Base-by-base conservation (phyloP, 2,329 filamentous ascomycete genomes). In the Thielaviopsis euricoi region DNA sequence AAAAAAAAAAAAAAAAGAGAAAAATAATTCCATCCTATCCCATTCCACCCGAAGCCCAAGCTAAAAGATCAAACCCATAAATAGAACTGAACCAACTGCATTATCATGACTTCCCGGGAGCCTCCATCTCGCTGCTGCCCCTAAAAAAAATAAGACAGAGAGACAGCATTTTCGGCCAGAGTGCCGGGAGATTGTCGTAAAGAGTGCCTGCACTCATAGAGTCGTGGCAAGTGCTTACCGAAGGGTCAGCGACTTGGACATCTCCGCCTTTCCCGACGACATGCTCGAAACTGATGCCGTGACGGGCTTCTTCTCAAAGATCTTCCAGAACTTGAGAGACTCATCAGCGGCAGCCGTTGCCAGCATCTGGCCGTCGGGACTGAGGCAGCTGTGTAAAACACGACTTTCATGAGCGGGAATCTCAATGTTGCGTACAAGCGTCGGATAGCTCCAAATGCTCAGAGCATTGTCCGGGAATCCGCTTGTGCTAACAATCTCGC, bases 401-500 rank as follows among this genome's bases (percentile, higher is more conserved):
- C 93, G 82, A 67, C 89, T 95, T 78, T 98, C 93, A 68, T 98
- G 93, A 21, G 93, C 93, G 12, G 91, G 93, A 63, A 98, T 95
- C 76, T 98, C 93, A 61, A 96, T 86, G 68, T 95, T 96, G 75
- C 94, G 93, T 63, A 97, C 93, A 55, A 97, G 78, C 19, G 89
- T 93, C 10, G 93, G 93, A 74, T 98, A 98, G 77, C 87, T 95
- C 93, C 93, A 98, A 76, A 98, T 95, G 77, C 88, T 95, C 64
- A 98, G 80, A 43, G 89, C 94, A 79, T 98, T 98, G 75, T 97
- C 91, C n/a, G 93, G 93, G 77, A 97, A 97, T 59, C 93, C 93
- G 68, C 89, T 93, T 43, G 89, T 95, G 77, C 87, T 95, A 68
- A 97, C 90, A 66, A 98, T 93, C 79, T 98, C 93, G 64, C 93